Percentiles rank a stretch among this genome's conserved stretches.
phyloP scores from a whole-genome alignment of 176 grass and related monocot genomes.

The Musa acuminata region DNA sequence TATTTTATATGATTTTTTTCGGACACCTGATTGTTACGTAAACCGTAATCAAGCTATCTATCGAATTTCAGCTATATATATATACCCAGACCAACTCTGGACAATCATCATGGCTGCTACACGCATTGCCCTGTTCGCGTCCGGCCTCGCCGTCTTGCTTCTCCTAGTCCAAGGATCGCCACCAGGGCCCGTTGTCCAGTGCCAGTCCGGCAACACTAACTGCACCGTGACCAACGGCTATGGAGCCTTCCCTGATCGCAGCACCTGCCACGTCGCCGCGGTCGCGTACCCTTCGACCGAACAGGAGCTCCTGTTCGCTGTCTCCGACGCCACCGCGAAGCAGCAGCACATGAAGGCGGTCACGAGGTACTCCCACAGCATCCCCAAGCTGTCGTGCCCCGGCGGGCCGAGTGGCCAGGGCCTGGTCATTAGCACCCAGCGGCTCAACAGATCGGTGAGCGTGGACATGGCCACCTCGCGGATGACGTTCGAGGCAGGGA shows the following conservation, averaged over 20 bases:
- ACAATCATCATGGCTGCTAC: not conserved
- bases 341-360: slow-evolving; percentile 40
- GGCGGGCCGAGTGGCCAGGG: slow-evolving; percentile 20
- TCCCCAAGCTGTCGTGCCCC: slow-evolving; percentile 50
- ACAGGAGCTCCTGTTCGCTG: slow-evolving; percentile 26
- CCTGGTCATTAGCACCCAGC: slow-evolving; percentile 34
- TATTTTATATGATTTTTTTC: too few relatives aligned
- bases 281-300: slow-evolving; percentile 41
- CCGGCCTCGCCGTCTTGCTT: not conserved
- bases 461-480: not conserved
- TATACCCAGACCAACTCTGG: too few relatives aligned
- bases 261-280: slow-evolving; percentile 28
- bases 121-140: not conserved
- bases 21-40: too few relatives aligned
- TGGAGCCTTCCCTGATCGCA: slow-evolving; percentile 50
- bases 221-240: slow-evolving; percentile 62
- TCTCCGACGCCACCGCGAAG: slow-evolving; percentile 24
- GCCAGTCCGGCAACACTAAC: slow-evolving; percentile 9
- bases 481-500: slow-evolving; percentile 42
- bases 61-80: too few relatives aligned
- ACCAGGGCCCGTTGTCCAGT: slow-evolving; percentile 19
- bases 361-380: too few relatives aligned
- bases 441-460: slow-evolving; percentile 18
- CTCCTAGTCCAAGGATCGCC: slow-evolving; percentile 11
- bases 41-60: too few relatives aligned